Evolutionary conservation across 768 basidiomycete genomes (phyloP).

Genomic region (Suillus weaverae): DNA sequence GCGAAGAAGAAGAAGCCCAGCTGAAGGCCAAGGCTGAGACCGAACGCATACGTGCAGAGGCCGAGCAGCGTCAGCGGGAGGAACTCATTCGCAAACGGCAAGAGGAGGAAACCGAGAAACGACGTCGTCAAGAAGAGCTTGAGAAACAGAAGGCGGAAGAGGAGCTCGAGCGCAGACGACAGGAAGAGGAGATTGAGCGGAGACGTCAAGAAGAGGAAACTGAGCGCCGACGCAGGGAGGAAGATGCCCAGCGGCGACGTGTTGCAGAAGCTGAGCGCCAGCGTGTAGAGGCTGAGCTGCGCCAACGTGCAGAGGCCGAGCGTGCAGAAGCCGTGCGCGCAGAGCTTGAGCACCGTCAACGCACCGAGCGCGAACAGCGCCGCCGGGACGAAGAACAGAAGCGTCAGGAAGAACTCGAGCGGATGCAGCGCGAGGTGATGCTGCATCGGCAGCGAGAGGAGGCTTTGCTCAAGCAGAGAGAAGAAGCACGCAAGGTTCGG

Average conservation of each 20-base stretch:
- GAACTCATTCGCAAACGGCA: background rate
- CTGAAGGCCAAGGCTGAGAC: background rate
- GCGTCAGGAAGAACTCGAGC: constrained; percentile 47
- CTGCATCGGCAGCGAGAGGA: constrained; percentile 10
- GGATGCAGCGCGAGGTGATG: constrained; percentile 42
- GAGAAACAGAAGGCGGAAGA: background rate
- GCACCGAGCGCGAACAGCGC: constrained; percentile 1
- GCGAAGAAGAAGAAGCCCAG: background rate
- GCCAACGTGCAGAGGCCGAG: background rate
- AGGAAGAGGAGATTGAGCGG: background rate
- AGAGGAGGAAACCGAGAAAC: constrained; percentile 1
- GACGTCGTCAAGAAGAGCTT: constrained; percentile 1
- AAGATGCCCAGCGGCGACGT: background rate
- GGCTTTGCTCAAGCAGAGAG: constrained; percentile 9
- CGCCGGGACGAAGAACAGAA: constrained; percentile 4
- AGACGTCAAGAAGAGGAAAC: background rate
- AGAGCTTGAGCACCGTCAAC: background rate
- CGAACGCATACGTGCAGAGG: constrained; percentile 3
- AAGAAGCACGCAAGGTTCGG: constrained; percentile 8
- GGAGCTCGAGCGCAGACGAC: background rate
- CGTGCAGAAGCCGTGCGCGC: background rate
- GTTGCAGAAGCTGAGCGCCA: background rate
- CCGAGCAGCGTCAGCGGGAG: constrained; percentile 3
- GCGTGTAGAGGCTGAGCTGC: background rate
- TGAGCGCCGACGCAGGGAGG: background rate